phyloP scores from a whole-genome alignment of 1,284 basidiomycete genomes.

The Trichosporon faecale region DNA sequence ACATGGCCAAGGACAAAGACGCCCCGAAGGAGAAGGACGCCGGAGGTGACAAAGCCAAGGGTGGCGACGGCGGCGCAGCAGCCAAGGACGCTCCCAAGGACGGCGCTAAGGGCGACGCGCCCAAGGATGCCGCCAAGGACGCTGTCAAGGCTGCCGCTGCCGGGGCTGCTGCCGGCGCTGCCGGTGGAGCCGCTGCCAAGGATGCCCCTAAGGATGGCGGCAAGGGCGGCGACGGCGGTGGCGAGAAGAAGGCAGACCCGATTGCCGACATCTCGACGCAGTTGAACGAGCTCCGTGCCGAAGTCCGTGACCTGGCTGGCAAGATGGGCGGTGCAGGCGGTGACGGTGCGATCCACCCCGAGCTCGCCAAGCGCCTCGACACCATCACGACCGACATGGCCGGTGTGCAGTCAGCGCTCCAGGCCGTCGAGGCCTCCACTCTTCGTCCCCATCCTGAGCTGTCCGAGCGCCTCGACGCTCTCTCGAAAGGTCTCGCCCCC shows the following conservation, averaged over 20 bases:
- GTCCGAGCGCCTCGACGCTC: neutral
- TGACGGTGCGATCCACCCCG: neutral
- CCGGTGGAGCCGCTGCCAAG: neutral
- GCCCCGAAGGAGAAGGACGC: neutral
- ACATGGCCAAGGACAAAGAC: slow-evolving; percentile 1
- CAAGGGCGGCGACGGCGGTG: neutral
- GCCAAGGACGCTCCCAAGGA: neutral
- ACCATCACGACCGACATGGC: slow-evolving; percentile 15
- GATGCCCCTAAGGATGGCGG: slow-evolving; percentile 3
- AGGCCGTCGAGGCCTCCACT: slow-evolving; percentile 1
- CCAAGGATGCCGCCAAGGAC: neutral
- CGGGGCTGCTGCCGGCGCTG: neutral
- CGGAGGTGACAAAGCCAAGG: neutral
- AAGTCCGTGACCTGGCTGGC: slow-evolving; percentile 6
- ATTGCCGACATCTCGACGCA: slow-evolving; percentile 1
- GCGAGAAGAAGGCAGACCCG: neutral
- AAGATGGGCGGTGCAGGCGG: slow-evolving; percentile 15
- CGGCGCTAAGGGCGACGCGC: neutral
- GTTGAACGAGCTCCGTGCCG: neutral
- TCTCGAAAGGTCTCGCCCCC: slow-evolving; percentile 14
- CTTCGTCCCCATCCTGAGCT: neutral
- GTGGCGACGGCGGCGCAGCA: too few relatives aligned
- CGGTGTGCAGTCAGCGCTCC: slow-evolving; percentile 13
- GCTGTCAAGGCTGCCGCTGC: neutral
- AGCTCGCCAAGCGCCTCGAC: slow-evolving; percentile 12